Base-by-base conservation (phyloP, 768 basidiomycete species). In the Mycena epipterygia region DNA sequence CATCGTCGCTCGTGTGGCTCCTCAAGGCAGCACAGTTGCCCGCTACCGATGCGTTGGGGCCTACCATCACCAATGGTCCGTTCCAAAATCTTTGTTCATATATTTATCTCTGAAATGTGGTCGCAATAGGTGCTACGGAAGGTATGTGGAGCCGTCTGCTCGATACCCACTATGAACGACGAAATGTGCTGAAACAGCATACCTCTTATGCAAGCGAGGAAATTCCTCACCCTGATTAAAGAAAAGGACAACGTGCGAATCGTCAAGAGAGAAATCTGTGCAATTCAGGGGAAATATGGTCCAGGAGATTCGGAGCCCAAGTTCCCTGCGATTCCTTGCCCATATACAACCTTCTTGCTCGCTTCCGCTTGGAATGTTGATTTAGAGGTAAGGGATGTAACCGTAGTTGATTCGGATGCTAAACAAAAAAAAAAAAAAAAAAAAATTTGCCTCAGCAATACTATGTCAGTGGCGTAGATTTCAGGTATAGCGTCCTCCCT, bases 41-140 rank as follows among this genome's bases (percentile, higher is more conserved):
- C 69, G 77, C 49, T 84, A 84, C 75, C 83, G 81, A 29, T 86
- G 84, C 53, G 70, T 86, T n/a, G 82, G 77, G 9, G 84, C 81
- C 8, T 75, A 78, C 11, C 83, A 85, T 66, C 78, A 84, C 71
- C 82, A 84, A 71, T 83, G 81, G 82, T 84, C 79, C 70, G 83
- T 80, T 37, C 27, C 35, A 17, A 13, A 25, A 12, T 60, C 29
- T 33, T 39, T 41, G 8, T 9, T 35, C 27, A 9, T 37, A 23
- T n/a, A 25, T 25, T 23, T 27, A 19, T 35, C 19, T 58, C 44
- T 49, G n/a, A 49, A 21, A 41, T 25, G 14, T 9, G 4, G 13
- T 55, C 35, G n/a, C 9, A 19, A n/a, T 19, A 72, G 70, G 70
- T 72, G 70, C 25, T 72, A 67, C 25, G 70, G 70, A 25, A 62